Evolutionary conservation across 345 rosid genomes (phyloP).

Genomic region (Laguncularia racemosa): DNA sequence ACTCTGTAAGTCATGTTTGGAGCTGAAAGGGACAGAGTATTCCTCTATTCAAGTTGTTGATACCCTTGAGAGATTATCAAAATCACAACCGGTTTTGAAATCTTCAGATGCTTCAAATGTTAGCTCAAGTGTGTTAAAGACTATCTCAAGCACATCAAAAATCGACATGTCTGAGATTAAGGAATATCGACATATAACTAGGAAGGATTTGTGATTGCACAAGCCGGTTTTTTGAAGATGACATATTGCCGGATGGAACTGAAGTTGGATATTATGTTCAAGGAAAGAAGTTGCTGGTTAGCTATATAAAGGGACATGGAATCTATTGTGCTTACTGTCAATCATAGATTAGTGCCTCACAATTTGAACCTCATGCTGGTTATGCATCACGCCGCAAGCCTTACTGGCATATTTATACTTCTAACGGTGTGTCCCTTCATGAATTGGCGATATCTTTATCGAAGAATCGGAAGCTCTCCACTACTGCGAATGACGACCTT

Average conservation of each 20-base stretch:
- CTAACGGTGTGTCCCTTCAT: conserved; percentile 98
- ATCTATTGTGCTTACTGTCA: conserved; percentile 82
- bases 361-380: conserved; percentile 98
- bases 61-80: conserved; percentile 1
- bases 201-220: conserved; percentile 87
- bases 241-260: conserved; percentile 70
- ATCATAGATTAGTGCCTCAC: conserved; percentile 79
- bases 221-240: conserved; percentile 82
- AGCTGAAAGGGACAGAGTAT: no score
- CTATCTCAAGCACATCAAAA: no score
- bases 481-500: conserved; percentile 53
- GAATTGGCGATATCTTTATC: conserved; percentile 66
- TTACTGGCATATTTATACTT: conserved; percentile 82
- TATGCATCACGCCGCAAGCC: conserved; percentile 85
- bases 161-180: no score
- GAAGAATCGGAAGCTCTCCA: conserved; percentile 43
- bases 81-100: conserved; percentile 4
- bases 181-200: conserved; percentile 65
- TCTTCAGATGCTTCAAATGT: conserved; percentile 4
- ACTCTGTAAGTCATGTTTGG: no score
- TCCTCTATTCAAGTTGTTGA: no score
- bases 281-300: conserved; percentile 80
- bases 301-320: conserved; percentile 76
- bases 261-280: conserved; percentile 67
- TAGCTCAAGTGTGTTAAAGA: neutral